Evolutionary conservation across 2,329 filamentous ascomycete genomes (phyloP).

Genomic region (Metarhizium humberi): DNA sequence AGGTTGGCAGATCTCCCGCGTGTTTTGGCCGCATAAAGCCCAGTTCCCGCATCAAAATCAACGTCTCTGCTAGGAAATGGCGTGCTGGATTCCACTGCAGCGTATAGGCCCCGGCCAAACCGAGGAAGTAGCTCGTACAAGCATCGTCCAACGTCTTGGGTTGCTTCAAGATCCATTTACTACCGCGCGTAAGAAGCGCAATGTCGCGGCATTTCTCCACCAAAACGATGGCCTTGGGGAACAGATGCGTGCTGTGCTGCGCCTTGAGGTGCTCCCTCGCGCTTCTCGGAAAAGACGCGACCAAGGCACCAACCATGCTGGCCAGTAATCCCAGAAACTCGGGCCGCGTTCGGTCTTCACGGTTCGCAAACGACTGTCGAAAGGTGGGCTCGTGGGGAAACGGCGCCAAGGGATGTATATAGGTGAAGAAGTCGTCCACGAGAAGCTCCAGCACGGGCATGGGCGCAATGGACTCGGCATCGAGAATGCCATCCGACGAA

Average conservation of each 20-base stretch:
- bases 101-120: conserved; percentile 56
- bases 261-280: conserved; percentile 59
- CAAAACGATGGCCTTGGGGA: conserved; percentile 59
- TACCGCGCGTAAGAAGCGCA: conserved; percentile 56
- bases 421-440: conserved; percentile 76
- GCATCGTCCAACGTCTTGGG: conserved; percentile 44
- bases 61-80: conserved; percentile 63
- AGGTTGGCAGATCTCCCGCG: conserved; percentile 26
- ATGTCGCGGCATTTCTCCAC: conserved; percentile 63
- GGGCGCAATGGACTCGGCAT: conserved; percentile 63
- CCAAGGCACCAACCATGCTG: conserved; percentile 66
- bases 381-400: conserved; percentile 76
- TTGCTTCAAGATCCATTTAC: conserved; percentile 37
- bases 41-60: conserved; percentile 59
- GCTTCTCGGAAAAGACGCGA: conserved; percentile 66
- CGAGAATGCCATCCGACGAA: conserved; percentile 31
- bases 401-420: conserved; percentile 67
- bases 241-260: conserved; percentile 54
- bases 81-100: conserved; percentile 58
- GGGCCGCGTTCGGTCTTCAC: conserved; percentile 57
- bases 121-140: conserved; percentile 68
- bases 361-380: conserved; percentile 54
- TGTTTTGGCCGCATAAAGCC: conserved; percentile 51
- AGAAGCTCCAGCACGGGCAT: conserved; percentile 58
- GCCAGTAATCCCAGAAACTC: conserved; percentile 62